Conservation (phyloP, 1,139 yeast species). For the Yamadazyma dendronema region DNA sequence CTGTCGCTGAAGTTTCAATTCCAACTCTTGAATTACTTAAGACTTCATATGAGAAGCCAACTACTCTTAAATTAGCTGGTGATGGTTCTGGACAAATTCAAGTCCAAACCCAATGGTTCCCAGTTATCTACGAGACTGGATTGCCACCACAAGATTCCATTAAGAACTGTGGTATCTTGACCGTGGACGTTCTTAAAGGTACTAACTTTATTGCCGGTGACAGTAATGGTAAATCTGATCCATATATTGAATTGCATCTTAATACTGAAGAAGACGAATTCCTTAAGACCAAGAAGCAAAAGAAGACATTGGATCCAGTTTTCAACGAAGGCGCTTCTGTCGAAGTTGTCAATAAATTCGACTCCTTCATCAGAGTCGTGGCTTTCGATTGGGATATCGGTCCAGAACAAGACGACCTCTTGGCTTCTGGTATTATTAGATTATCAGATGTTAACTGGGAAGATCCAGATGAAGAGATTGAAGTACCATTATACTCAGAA, state of each 20-base stretch:
- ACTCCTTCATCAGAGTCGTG: constrained; percentile 55
- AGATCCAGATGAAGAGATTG: constrained; percentile 47
- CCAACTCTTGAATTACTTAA: constrained; percentile 69
- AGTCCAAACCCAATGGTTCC: constrained; percentile 76
- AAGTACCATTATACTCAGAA: constrained; percentile 54
- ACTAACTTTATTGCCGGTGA: constrained; percentile 79
- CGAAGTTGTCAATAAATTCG: constrained; percentile 57
- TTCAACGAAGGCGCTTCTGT: constrained; percentile 71
- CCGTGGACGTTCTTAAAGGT: constrained; percentile 64
- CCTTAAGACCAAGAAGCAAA: constrained; percentile 73
- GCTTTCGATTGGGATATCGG: constrained; percentile 94
- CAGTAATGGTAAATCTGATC: constrained; percentile 89
- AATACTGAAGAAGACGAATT: constrained; percentile 58
- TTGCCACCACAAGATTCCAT: constrained; percentile 76
- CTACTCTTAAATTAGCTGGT: constrained; percentile 47
- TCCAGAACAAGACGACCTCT: constrained; percentile 73
- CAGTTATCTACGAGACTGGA: constrained; percentile 52
- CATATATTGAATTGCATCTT: constrained; percentile 68
- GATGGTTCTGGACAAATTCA: constrained; percentile 45
- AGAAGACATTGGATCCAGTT: constrained; percentile 82
- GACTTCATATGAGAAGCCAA: constrained; percentile 62
- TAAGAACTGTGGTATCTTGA: constrained; percentile 71
- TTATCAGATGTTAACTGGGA: constrained; percentile 61
- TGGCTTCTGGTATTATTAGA: constrained; percentile 66
- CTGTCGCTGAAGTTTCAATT: constrained; percentile 60